A percentile compares a stretch with the other conserved stretches of the same genome.
Evolutionary conservation across 176 grass and related monocot genomes (phyloP).

Genomic region (Zizania latifolia): DNA sequence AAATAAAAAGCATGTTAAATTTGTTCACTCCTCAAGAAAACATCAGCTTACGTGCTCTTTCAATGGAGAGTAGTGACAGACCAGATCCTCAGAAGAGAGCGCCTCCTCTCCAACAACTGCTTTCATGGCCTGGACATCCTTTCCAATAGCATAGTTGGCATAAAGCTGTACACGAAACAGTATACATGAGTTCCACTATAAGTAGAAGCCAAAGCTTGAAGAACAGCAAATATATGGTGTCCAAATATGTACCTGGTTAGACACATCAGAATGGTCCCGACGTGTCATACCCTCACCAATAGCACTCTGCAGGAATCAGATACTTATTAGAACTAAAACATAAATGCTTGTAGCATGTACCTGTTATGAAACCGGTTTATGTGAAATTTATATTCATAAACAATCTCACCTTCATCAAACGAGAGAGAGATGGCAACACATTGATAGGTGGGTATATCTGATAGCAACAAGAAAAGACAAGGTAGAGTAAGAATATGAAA

Average conservation of each 20-base stretch:
- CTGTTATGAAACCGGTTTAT: neutral
- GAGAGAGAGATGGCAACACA: conserved; percentile 80
- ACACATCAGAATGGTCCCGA: conserved; percentile 72
- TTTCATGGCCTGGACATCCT: conserved; percentile 86
- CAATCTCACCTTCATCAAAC: conserved; percentile 58
- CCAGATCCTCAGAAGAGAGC: conserved; percentile 66
- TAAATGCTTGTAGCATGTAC: neutral
- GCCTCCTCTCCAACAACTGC: conserved; percentile 78
- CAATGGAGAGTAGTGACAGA: conserved; percentile 13
- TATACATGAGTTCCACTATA: neutral
- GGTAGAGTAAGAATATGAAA: neutral
- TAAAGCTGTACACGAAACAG: conserved; percentile 47
- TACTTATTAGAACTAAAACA: conserved; percentile 15
- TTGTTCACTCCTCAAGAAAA: neutral
- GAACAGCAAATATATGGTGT: neutral
- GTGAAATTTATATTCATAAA: neutral
- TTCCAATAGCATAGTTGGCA: conserved; percentile 79
- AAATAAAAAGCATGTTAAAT: neutral
- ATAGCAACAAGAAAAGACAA: conserved; percentile 23
- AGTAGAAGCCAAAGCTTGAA: neutral
- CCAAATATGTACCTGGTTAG: conserved; percentile 57
- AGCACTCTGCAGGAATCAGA: conserved; percentile 45
- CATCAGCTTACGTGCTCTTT: neutral
- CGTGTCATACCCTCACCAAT: conserved; percentile 86
- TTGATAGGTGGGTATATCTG: conserved; percentile 86